Conservation (phyloP, 1,284 basidiomycete species). For the Apiotrichum domesticum region DNA sequence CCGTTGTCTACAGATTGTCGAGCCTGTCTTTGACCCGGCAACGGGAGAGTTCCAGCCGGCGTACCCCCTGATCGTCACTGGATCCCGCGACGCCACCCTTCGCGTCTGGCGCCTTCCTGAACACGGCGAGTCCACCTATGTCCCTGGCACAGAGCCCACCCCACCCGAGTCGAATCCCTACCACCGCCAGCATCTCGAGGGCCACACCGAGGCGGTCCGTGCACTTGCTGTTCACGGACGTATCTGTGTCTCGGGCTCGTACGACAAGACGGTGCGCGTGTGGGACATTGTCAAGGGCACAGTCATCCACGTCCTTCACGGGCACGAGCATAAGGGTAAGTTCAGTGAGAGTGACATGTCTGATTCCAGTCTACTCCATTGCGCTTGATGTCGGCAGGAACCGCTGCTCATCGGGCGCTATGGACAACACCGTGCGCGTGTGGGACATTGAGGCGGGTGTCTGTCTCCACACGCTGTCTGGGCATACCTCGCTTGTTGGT, state of each 20-base stretch:
- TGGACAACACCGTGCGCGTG: conserved; percentile 90
- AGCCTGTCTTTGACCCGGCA: conserved; percentile 45
- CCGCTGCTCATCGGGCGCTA: conserved; percentile 87
- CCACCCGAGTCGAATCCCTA: conserved; percentile 72
- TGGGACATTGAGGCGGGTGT: conserved; percentile 80
- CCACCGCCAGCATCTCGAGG: conserved; percentile 73
- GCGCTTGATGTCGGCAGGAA: conserved; percentile 76
- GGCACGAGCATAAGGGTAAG: conserved; percentile 85
- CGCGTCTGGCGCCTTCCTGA: conserved; percentile 83
- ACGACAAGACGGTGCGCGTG: conserved; percentile 85
- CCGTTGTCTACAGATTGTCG: conserved; percentile 47
- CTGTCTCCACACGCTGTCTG: conserved; percentile 70
- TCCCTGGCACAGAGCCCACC: background rate
- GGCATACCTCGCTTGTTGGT: conserved; percentile 83
- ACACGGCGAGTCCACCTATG: conserved; percentile 54
- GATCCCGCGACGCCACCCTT: conserved; percentile 81
- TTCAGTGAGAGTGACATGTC: background rate
- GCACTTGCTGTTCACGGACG: conserved; percentile 84
- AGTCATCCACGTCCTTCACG: conserved; percentile 70
- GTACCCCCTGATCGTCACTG: conserved; percentile 77
- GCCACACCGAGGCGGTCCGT: conserved; percentile 84
- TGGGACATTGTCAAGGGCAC: conserved; percentile 90
- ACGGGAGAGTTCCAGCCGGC: conserved; percentile 50
- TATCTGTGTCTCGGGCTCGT: conserved; percentile 87
- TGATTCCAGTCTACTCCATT: conserved; percentile 71